Evolutionary conservation across 1,284 basidiomycete species (phyloP).

Genomic region (Ceratobasidium sp.): DNA sequence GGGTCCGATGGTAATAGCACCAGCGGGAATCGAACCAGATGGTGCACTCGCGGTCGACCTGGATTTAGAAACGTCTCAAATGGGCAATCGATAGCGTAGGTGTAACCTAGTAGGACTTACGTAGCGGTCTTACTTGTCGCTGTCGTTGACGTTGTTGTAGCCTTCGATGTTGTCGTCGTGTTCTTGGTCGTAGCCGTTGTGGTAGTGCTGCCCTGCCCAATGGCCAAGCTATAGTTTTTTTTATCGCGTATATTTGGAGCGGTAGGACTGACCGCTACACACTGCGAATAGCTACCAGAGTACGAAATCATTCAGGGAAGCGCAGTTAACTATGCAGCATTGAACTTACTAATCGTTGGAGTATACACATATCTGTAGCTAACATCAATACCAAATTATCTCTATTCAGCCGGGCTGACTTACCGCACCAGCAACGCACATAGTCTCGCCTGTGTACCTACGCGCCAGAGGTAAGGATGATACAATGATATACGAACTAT

Average conservation of each 20-base stretch:
- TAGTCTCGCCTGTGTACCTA: neutral
- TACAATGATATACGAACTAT: neutral
- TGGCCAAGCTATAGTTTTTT: too few relatives aligned
- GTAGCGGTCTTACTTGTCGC: neutral
- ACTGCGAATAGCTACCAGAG: conserved; percentile 16
- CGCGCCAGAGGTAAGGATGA: neutral
- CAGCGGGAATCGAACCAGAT: conserved; percentile 50
- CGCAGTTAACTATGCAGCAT: neutral
- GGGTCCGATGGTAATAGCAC: conserved; percentile 44
- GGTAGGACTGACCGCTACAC: neutral
- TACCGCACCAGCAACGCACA: conserved; percentile 10
- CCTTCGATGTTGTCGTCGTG: neutral
- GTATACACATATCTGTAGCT: conserved; percentile 5
- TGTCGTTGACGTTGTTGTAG: neutral
- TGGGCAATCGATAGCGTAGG: neutral
- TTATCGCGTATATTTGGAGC: too few relatives aligned
- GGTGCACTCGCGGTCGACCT: conserved; percentile 36
- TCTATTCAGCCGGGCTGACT: neutral
- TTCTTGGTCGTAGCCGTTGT: neutral
- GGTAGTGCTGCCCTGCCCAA: neutral
- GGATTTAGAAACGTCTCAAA: neutral
- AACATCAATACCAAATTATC: neutral
- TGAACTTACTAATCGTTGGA: conserved; percentile 12
- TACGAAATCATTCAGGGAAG: neutral
- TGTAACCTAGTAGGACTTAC: neutral